A percentile compares a stretch with the other conserved stretches of the same genome.
Conservation (phyloP, 768 basidiomycete genomes). For the Pleurotus tuoliensis region DNA sequence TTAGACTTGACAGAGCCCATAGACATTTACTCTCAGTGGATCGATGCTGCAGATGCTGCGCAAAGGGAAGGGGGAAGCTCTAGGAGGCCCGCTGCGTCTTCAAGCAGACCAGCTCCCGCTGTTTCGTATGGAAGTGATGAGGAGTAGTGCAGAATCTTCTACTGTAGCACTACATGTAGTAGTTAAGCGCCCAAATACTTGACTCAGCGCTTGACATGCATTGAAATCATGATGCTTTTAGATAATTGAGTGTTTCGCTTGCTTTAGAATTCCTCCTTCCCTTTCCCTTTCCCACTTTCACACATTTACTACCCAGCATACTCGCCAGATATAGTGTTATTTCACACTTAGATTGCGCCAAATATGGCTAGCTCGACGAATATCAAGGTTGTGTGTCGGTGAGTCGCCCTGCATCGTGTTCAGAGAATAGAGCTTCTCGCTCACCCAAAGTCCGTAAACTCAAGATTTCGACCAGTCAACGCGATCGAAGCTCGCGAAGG, state of each 20-base stretch:
- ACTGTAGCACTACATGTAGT: no score
- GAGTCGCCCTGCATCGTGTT: conserved; percentile 26
- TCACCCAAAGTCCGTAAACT: conserved; percentile 5
- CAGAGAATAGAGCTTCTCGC: neutral
- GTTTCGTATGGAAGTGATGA: conserved; percentile 48
- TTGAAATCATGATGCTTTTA: no score
- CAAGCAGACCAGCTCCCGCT: conserved; percentile 47
- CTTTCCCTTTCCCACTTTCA: conserved; percentile 6
- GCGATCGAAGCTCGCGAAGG: conserved; percentile 85
- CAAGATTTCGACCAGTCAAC: conserved; percentile 93
- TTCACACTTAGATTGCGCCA: conserved; percentile 18
- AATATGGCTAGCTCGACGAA: conserved; percentile 75
- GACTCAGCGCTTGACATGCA: neutral
- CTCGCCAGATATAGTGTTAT: no score
- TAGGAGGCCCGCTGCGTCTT: conserved; percentile 46
- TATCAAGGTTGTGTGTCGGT: conserved; percentile 99
- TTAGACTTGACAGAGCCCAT: conserved; percentile 83
- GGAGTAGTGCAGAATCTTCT: conserved; percentile 25
- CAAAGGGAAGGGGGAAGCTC: conserved; percentile 55
- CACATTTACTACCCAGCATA: no score
- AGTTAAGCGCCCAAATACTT: no score
- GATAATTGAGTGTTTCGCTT: no score
- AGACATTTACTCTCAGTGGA: conserved; percentile 91
- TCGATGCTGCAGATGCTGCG: conserved; percentile 83
- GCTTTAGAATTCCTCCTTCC: neutral